These are phyloP conservation scores for Goffeauzyma gilvescens DNA, from an alignment of 768 basidiomycete genomes.

Conservation along the genomic window DNA sequence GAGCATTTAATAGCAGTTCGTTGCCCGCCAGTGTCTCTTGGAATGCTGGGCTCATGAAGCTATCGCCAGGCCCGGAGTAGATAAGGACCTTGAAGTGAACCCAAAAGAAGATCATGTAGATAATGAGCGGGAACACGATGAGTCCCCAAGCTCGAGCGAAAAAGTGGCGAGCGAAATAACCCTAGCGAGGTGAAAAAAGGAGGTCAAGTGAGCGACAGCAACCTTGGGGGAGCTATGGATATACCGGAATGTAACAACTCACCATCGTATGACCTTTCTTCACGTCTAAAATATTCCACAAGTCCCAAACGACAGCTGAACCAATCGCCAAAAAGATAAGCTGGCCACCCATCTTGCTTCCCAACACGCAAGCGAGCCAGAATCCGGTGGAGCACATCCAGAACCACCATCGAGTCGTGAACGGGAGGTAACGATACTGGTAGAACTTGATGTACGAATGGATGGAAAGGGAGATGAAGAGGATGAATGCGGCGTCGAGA, in stretches of 20 bases:
- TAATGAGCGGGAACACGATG: slow-evolving; percentile 66
- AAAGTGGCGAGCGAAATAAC: slow-evolving; percentile 79
- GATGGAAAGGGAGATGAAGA: slow-evolving; percentile 87
- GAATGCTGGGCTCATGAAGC: slow-evolving; percentile 95
- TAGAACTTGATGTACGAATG: slow-evolving; percentile 86
- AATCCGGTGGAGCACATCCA: slow-evolving; percentile 80
- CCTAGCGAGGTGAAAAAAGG: slow-evolving; percentile 36
- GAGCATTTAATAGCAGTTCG: slow-evolving; percentile 73
- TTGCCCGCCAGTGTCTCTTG: slow-evolving; percentile 88
- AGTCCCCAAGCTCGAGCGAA: slow-evolving; percentile 62
- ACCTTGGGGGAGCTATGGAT: not conserved
- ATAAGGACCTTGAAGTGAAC: slow-evolving; percentile 76
- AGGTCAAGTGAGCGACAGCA: slow-evolving; percentile 2
- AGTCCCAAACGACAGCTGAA: slow-evolving; percentile 71
- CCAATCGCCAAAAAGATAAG: slow-evolving; percentile 78
- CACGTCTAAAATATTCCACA: slow-evolving; percentile 83
- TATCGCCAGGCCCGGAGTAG: slow-evolving; percentile 76
- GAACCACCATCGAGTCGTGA: slow-evolving; percentile 76
- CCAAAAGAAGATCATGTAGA: slow-evolving; percentile 92
- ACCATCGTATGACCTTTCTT: slow-evolving; percentile 66
- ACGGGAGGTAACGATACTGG: slow-evolving; percentile 79
- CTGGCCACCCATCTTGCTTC: slow-evolving; percentile 92
- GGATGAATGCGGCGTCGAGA: slow-evolving; percentile 77
- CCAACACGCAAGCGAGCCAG: slow-evolving; percentile 90
- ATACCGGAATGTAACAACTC: slow-evolving; percentile 6